Evolutionary conservation across 768 basidiomycete genomes (phyloP), one percentile per base, ranked within the genome.

Genomic region (Brasilioporus rufonigricans): DNA sequence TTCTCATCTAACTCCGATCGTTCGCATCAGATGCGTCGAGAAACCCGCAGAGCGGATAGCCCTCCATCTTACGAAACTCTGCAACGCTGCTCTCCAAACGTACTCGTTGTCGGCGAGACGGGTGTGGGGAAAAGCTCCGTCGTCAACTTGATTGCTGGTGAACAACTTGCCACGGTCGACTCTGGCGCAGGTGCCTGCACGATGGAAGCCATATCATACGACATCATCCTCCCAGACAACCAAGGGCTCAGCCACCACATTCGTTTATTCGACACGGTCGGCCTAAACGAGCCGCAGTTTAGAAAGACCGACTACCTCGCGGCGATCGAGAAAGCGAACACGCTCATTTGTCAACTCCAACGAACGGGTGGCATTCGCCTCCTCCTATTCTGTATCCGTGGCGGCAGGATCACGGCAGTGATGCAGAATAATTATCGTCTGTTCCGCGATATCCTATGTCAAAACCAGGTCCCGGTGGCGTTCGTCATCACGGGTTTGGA

Each of bases 101-200:
- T 57, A 5, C 76, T 68, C 19, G 69, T 64, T 26, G 76, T 78
- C 19, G 71, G 67, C 3, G 67, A 69, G 44, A 68, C 68, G 23
- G 67, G 68, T 6, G 63, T 43, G 1, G 67, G 72, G 19, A 78
- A 78, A 56, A 77, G 77, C 55, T 75, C 74, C 0, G 59, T 78
- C 27, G 55, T 77, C 48, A 78, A 77, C 57, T 66, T 78, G 60
- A 59, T 77, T 23, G 61, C 63, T 24, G 70, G 67, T 11, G 44
- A 59, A 3, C 27, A 58, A 9, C 44, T 62, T 2, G 75, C 75
- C 11, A 18, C 26, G 1, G 61, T 65, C 10, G 68, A 72, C n/a
- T 66, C 65, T 31, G 54, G 65, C 10, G 70, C 71, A 0, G 50
- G 44, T 0, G 76, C 75, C 5, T 74, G 70, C 60, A 79, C 77